These are phyloP conservation scores for Endothia cerciana DNA, from an alignment of 2,329 filamentous ascomycete genomes.

Conservation along the genomic window DNA sequence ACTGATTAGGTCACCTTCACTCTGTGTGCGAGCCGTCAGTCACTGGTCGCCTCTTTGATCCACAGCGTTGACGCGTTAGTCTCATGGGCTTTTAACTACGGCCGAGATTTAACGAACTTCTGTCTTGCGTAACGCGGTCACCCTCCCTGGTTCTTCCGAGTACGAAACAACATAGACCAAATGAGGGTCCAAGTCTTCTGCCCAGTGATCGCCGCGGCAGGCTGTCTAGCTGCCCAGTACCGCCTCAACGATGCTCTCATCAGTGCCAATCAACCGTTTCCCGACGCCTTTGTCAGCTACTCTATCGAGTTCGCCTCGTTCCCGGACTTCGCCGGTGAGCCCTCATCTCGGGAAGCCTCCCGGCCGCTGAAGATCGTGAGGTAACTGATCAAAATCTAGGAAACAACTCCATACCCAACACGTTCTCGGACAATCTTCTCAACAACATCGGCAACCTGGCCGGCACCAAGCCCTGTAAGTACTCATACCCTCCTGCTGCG, in stretches of 20 bases:
- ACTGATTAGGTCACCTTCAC: background rate
- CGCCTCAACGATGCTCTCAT: slow-evolving; percentile 24
- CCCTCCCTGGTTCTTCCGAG: background rate
- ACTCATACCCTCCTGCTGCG: background rate
- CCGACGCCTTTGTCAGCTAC: slow-evolving; percentile 46
- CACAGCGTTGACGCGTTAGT: background rate
- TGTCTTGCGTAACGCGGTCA: background rate
- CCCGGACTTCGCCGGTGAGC: slow-evolving; percentile 38
- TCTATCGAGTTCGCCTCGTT: slow-evolving; percentile 47
- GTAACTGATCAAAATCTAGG: slow-evolving; percentile 56
- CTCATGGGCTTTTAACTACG: background rate
- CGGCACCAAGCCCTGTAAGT: slow-evolving; percentile 51
- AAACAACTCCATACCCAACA: slow-evolving; percentile 59
- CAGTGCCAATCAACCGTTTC: slow-evolving; percentile 37
- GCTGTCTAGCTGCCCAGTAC: slow-evolving; percentile 27
- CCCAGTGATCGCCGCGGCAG: slow-evolving; percentile 8
- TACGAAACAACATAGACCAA: background rate
- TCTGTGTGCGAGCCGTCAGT: background rate
- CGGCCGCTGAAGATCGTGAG: slow-evolving; percentile 52
- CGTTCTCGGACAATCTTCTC: slow-evolving; percentile 63
- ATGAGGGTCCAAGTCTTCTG: slow-evolving; percentile 11
- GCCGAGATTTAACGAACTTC: background rate
- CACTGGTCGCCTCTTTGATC: background rate
- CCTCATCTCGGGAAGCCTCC: slow-evolving; percentile 34
- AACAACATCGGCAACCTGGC: slow-evolving; percentile 58